Evolutionary conservation across 352 stramenopile species (phyloP).

Genomic region (Globisporangium camurandrum): DNA sequence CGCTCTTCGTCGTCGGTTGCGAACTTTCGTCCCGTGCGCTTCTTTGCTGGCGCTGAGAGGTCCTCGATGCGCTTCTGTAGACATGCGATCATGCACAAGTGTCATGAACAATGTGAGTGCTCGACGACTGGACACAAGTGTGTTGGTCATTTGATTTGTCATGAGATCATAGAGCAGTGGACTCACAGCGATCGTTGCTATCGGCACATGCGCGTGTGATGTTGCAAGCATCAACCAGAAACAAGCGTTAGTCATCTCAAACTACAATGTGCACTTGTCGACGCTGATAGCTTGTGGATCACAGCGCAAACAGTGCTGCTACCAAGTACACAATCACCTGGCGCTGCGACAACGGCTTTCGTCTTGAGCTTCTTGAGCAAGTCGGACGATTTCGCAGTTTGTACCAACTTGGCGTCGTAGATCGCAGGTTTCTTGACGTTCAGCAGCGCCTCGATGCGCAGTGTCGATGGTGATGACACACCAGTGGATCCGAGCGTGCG

Average conservation of each 20-base stretch:
- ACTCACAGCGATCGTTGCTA: constrained; percentile 4
- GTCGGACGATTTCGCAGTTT: constrained; percentile 32
- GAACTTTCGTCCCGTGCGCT: constrained; percentile 35
- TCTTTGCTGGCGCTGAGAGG: constrained; percentile 43
- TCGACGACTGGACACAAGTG: no score
- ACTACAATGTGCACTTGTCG: no score
- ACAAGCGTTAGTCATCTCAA: not conserved
- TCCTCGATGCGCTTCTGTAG: constrained; percentile 56
- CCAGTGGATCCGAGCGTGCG: constrained; percentile 10
- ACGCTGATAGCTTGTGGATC: no score
- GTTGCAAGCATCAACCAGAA: not conserved
- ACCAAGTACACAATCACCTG: constrained; percentile 23
- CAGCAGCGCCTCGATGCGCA: constrained; percentile 24
- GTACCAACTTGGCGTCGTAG: constrained; percentile 50
- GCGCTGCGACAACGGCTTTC: constrained; percentile 30
- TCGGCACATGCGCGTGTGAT: not conserved
- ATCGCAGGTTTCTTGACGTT: constrained; percentile 49
- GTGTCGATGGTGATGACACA: constrained; percentile 1
- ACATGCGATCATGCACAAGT: not conserved
- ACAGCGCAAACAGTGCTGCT: not conserved
- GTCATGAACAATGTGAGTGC: not conserved
- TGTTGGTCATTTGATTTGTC: no score
- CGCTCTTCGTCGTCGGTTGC: constrained; percentile 63
- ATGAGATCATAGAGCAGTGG: no score
- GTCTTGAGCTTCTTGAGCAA: constrained; percentile 42